Base-by-base conservation (phyloP, 176 grass and related monocot species). In the Oryza rufipogon region DNA sequence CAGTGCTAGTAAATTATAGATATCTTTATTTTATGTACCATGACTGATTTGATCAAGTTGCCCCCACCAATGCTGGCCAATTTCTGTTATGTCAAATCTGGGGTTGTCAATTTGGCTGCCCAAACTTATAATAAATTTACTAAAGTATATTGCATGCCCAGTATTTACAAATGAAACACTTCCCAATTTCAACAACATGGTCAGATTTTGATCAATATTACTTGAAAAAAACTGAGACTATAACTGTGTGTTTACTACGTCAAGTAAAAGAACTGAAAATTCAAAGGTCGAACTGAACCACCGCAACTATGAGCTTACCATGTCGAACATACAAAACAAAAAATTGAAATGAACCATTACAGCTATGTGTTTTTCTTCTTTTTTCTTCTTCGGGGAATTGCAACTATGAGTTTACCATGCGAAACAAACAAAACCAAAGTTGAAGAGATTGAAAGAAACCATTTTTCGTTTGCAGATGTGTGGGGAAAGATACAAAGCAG, bases 391-490 rank as follows among this genome's bases (percentile, higher is more conserved):
- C 2, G 30, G 30, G 30, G 30, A 32, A 32, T 32, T 32, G 30
- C 30, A n/a, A 41, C 33, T 17, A 11, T 6, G 6, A 36, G n/a
- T 54, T 42, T 34, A 25, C 38, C 30, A 38, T 71, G 32, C 9
- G 22, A 81, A 4, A 33, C 32, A 22, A 44, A 32, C 65, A 69
- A 9, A 64, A 85, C 17, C 52, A 46, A 54, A 6, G 4, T 32
- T 20, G 1, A 38, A 39, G 68, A 70, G 23, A 17, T 49, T 63
- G 34, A 64, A 84, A 17, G 46, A 64, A 49, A 25, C 30, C 69
- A 71, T 80, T 49, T 46, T 86, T 86, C 36, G 26, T 85, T 86
- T 77, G 49, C 87, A 96, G 96, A 90, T 86, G 81, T 91, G 77
- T 80, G 78, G 14, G 47, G 82, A 87, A 87, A 94, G 91, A 91